Evolutionary conservation across 768 basidiomycete genomes (phyloP).

Genomic region (Nidularia pulvinata): DNA sequence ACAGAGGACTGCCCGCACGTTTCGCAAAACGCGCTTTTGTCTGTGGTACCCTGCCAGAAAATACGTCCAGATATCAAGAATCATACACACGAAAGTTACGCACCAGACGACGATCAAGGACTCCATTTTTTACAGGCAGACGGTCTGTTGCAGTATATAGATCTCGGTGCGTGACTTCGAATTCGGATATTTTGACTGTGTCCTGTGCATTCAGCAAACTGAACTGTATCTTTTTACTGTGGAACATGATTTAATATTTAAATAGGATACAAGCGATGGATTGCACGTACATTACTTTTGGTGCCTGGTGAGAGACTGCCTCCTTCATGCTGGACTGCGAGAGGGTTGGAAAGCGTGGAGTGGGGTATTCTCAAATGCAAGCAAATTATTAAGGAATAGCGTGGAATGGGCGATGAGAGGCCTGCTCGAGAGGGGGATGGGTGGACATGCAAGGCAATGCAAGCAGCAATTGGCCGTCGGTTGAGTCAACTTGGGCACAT

Average conservation of each 20-base stretch:
- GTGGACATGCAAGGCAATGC: not conserved
- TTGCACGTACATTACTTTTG: slow-evolving; percentile 74
- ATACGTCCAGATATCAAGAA: not conserved
- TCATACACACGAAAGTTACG: slow-evolving; percentile 16
- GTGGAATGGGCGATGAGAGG: too few species aligned
- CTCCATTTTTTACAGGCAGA: slow-evolving; percentile 87
- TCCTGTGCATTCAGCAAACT: slow-evolving; percentile 93
- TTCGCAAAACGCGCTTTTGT: slow-evolving; percentile 91
- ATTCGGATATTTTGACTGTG: slow-evolving; percentile 94
- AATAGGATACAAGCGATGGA: slow-evolving; percentile 3
- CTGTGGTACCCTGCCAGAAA: slow-evolving; percentile 79
- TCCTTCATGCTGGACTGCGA: slow-evolving; percentile 63
- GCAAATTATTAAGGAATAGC: too few species aligned
- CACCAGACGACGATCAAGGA: slow-evolving; percentile 90
- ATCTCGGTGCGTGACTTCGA: slow-evolving; percentile 92
- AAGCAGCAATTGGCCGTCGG: not conserved
- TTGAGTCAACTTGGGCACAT: slow-evolving; percentile 2
- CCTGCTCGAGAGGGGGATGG: not conserved
- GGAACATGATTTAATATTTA: not conserved
- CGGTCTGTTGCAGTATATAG: slow-evolving; percentile 86
- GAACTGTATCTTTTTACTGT: slow-evolving; percentile 95
- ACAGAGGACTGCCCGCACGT: slow-evolving; percentile 92
- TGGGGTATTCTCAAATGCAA: not conserved
- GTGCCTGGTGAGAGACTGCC: slow-evolving; percentile 73
- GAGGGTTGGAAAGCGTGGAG: not conserved